Conservation (phyloP, 140 eudicot species). For the Oenanthe javanica region DNA sequence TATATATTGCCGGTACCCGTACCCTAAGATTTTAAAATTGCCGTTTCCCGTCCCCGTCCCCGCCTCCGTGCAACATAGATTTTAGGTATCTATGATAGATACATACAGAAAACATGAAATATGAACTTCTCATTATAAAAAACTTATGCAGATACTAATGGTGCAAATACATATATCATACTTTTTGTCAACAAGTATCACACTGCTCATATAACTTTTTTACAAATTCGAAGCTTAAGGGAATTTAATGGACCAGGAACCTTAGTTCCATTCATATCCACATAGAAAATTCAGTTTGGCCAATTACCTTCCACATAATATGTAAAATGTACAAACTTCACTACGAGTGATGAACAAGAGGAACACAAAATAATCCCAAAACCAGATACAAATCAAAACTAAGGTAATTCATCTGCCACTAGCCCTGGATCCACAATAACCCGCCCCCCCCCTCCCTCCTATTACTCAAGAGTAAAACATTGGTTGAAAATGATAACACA, state of each 20-base stretch:
- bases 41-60: too few relatives aligned
- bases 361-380: not conserved
- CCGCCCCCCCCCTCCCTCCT: too few relatives aligned
- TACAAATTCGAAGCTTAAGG: not conserved
- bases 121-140: not conserved
- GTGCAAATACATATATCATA: not conserved
- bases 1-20: too few relatives aligned
- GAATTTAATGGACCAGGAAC: not conserved
- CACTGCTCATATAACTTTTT: not conserved
- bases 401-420: not conserved
- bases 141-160: not conserved
- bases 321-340: not conserved
- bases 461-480: not conserved
- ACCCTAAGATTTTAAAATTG: too few relatives aligned
- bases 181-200: not conserved
- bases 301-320: not conserved
- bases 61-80: too few relatives aligned
- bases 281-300: not conserved
- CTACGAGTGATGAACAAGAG: not conserved
- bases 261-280: not conserved
- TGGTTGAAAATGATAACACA: not conserved
- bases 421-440: not conserved
- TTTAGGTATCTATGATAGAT: not conserved
- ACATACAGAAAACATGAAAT: not conserved
- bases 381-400: too few relatives aligned